Evolutionary conservation across 1,139 yeast genomes (phyloP).

Genomic region (Candida glucosophila): DNA sequence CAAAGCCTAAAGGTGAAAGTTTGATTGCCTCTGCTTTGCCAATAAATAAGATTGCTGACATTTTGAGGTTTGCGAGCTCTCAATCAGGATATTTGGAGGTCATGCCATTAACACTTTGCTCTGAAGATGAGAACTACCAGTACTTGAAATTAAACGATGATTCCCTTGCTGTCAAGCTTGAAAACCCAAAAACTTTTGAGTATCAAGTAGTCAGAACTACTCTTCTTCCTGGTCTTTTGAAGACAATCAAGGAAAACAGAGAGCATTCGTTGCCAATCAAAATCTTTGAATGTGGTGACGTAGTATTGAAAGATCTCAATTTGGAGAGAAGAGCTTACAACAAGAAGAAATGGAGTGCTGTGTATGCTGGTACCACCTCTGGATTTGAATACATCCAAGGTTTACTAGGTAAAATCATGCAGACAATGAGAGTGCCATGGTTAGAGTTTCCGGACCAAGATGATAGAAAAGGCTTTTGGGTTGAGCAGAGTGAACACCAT

Average conservation of each 20-base stretch:
- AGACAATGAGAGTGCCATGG: slow-evolving; percentile 88
- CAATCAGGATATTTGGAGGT: slow-evolving; percentile 97
- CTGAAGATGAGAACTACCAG: slow-evolving; percentile 93
- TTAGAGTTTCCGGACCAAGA: slow-evolving; percentile 46
- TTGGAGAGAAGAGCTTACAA: slow-evolving; percentile 87
- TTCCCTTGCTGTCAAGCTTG: slow-evolving; percentile 75
- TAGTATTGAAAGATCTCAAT: slow-evolving; percentile 72
- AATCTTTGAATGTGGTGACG: slow-evolving; percentile 93
- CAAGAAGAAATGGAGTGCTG: slow-evolving; percentile 91
- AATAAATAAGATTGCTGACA: slow-evolving; percentile 84
- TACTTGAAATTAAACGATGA: slow-evolving; percentile 74
- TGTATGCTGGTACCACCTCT: slow-evolving; percentile 88
- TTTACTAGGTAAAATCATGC: slow-evolving; percentile 88
- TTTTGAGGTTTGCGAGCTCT: slow-evolving; percentile 82
- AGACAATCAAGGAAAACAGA: slow-evolving; percentile 93
- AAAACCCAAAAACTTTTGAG: slow-evolving; percentile 93
- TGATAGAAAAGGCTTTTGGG: slow-evolving; percentile 75
- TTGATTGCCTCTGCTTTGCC: slow-evolving; percentile 85
- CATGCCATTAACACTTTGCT: slow-evolving; percentile 88
- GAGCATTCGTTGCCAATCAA: slow-evolving; percentile 90
- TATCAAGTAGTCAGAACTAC: slow-evolving; percentile 97
- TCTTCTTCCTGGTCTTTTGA: slow-evolving; percentile 86
- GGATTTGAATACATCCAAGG: slow-evolving; percentile 96
- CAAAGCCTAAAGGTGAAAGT: slow-evolving; percentile 73
- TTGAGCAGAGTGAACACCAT: slow-evolving; percentile 58